Evolutionary conservation across 208 protist genomes (phyloP).

Genomic region (Acanthamoeba divionensis): DNA sequence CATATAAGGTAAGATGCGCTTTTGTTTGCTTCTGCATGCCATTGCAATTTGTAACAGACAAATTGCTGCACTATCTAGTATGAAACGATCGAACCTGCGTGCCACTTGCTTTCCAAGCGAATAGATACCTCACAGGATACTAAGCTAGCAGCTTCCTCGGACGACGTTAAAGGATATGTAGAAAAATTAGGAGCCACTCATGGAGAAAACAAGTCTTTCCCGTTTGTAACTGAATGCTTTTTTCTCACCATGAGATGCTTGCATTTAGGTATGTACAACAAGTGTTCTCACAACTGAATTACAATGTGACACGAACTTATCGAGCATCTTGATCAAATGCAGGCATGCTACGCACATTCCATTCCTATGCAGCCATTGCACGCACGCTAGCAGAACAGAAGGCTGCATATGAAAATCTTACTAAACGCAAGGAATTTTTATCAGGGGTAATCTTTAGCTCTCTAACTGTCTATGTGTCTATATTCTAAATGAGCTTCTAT

Average conservation of each 20-base stretch:
- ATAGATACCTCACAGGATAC: conserved; percentile 52
- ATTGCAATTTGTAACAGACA: neutral
- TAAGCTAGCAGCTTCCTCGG: conserved; percentile 43
- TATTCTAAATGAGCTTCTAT: no score
- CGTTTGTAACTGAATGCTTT: conserved; percentile 68
- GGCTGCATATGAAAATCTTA: no score
- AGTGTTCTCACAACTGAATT: neutral
- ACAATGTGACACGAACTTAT: no score
- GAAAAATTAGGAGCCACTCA: neutral
- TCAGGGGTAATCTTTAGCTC: no score
- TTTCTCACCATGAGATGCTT: conserved; percentile 61
- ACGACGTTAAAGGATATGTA: conserved; percentile 55
- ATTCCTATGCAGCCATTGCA: no score
- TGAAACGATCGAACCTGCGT: conserved; percentile 15
- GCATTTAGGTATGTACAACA: conserved; percentile 45
- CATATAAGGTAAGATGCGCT: neutral
- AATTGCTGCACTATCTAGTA: neutral
- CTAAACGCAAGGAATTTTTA: no score
- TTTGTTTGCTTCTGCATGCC: neutral
- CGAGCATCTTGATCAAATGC: no score
- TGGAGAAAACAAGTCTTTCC: neutral
- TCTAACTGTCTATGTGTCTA: no score
- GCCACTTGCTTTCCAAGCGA: neutral
- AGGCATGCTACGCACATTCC: no score
- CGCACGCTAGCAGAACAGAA: no score